Conservation (phyloP, 2,329 filamentous ascomycete genomes). For the Venturia asperata region DNA sequence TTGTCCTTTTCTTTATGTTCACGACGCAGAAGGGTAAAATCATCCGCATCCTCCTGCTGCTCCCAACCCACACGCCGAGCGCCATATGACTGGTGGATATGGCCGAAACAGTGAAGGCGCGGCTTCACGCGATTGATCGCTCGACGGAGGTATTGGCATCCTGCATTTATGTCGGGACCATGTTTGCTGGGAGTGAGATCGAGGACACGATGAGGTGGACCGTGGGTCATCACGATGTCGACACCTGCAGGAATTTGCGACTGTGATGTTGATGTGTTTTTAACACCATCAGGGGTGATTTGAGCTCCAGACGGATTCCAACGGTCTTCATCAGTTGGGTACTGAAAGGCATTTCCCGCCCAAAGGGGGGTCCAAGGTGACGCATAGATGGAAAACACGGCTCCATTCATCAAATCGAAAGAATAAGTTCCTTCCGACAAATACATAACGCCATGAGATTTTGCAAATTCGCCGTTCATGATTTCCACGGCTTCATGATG, state of each 20-base stretch:
- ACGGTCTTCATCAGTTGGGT: slow-evolving; percentile 21
- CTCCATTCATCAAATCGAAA: slow-evolving; percentile 28
- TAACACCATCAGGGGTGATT: neutral
- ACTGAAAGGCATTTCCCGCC: slow-evolving; percentile 29
- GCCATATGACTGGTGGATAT: slow-evolving; percentile 56
- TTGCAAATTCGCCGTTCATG: slow-evolving; percentile 14
- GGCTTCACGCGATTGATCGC: slow-evolving; percentile 42
- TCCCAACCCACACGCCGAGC: slow-evolving; percentile 43
- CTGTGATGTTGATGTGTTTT: slow-evolving; percentile 10
- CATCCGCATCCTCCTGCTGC: neutral
- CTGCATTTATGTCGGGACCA: slow-evolving; percentile 26
- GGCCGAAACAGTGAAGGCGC: slow-evolving; percentile 50
- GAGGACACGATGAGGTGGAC: slow-evolving; percentile 30
- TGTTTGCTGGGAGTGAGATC: slow-evolving; percentile 23
- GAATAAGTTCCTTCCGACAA: slow-evolving; percentile 29
- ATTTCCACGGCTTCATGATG: slow-evolving; percentile 22
- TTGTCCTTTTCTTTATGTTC: neutral
- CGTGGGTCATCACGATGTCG: slow-evolving; percentile 38
- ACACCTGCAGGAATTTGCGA: slow-evolving; percentile 22
- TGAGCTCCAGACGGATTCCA: slow-evolving; percentile 5
- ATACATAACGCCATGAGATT: slow-evolving; percentile 25
- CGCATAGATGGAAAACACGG: slow-evolving; percentile 28
- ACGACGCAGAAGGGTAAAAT: neutral
- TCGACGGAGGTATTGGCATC: slow-evolving; percentile 41
- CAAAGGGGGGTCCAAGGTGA: slow-evolving; percentile 31